Evolutionary conservation across 805 yeast species (phyloP), one percentile per base, ranked within the genome.

Genomic region (Teunomyces aglyptinius): DNA sequence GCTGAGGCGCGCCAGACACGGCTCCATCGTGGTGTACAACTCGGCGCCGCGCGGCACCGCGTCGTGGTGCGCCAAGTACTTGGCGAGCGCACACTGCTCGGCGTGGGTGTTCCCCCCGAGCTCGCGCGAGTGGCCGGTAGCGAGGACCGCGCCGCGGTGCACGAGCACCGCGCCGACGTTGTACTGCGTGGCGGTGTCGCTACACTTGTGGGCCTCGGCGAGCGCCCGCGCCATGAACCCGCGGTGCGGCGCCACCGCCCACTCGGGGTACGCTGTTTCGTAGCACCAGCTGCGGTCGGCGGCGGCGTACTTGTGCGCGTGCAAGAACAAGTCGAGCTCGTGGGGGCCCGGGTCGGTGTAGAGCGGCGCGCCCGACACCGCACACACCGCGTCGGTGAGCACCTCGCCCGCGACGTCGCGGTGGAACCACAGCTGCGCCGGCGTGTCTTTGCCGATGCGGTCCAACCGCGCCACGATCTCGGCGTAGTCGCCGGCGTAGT

Each of bases 91-190:
- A 70, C 95, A 86, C 62, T 94, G 97, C 59, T 94, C 99, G 3
- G 99, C 99, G 63, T 92, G 99, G 0, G 99, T 92, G 64, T 92
- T 94, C 0, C 98, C 99, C 15, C 85, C 87, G 2, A 91, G 69
- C 64, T 94, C 99, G 45, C 98, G 75, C 0, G 98, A 89, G 59
- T 80, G 89, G 0, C 99, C 99, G 0, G 88, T 82, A 6, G 86
- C 75, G n/a, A 94, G 61, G 0, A 92, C 71, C 44, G 77, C 58
- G 32, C 86, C 85, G 43, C 66, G 57, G 46, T 76, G 67, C 0
- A 82, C 92, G 4, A 94, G 69, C 0, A 89, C 83, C 0, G 96
- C 95, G 5, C 99, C 99, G n/a, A 94, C 98, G 52, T 91, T 82
- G 61, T 86, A 92, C 18, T 96, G 97, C 0, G 96, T 86, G 28